Conservation (phyloP, 176 grass and related monocot genomes). For the Triticum dicoccoides region DNA sequence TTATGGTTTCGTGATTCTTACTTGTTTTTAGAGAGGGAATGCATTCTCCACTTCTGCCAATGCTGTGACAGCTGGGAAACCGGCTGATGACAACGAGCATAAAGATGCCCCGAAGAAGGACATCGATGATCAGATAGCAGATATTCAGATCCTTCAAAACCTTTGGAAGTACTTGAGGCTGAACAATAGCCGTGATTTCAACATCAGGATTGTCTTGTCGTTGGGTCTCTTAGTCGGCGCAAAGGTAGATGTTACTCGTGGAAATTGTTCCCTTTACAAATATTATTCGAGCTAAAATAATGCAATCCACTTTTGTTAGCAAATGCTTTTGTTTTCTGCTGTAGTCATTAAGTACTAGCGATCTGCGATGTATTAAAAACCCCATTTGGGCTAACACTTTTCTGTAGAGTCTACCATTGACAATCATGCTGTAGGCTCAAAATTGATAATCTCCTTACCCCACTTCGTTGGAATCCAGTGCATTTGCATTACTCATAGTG, state of each 20-base stretch:
- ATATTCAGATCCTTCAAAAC: constrained; percentile 73
- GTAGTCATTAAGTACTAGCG: not conserved
- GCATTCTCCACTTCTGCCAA: constrained; percentile 79
- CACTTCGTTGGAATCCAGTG: not conserved
- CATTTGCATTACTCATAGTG: not conserved
- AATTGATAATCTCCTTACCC: not conserved
- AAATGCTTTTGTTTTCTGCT: not conserved
- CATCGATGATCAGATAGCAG: constrained; percentile 64
- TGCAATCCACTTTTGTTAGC: not conserved
- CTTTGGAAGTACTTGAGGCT: constrained; percentile 73
- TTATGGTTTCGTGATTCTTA: constrained; percentile 19
- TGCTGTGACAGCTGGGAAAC: constrained; percentile 32
- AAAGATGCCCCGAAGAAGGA: constrained; percentile 51
- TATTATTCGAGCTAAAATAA: not conserved
- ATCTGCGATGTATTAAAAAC: not conserved
- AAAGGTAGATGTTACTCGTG: constrained; percentile 56
- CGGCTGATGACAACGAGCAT: constrained; percentile 45
- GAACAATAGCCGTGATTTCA: constrained; percentile 81
- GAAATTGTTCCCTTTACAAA: not conserved
- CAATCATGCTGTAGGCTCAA: not conserved
- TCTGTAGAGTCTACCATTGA: constrained; percentile 11
- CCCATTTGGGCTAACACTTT: not conserved
- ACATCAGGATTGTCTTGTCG: constrained; percentile 69
- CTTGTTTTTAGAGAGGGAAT: constrained; percentile 39
- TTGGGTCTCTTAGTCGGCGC: constrained; percentile 84